Base-by-base conservation (phyloP, 345 rosid genomes). In the Nephelium lappaceum region DNA sequence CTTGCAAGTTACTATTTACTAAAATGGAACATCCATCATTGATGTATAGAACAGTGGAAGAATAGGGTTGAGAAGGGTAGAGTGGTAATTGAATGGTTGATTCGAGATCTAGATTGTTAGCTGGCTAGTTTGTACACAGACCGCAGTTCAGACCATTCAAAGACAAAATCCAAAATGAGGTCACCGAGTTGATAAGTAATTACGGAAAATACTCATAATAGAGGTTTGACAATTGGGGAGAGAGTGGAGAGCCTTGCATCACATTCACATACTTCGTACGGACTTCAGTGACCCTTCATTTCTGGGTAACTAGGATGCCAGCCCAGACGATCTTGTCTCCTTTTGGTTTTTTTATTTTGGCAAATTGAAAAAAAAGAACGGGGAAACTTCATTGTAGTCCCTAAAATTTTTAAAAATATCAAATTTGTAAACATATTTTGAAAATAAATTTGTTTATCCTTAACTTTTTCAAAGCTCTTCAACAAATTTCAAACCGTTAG, bases 161-260 rank as follows among this genome's bases (percentile, higher is more conserved):
- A 31, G 68, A 55, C 79, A 74, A 78, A 65, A 75, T 75, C 81
- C 60, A 65, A 53, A 53, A 31, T 66, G 77, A 82, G 70, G 77
- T 45, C 77, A 81, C 31, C 41, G 11, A 14, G 47, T 73, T 77
- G 39, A 41, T 49, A 31, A 5, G 4, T 65, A 65, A 55, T 71
- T 81, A 65, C 76, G 4, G 79, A 66, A 66, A 71, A 76, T 77
- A 58, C 68, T 80, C 25, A 21, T 57, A 16, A 45, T 31, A 12
- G 8, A 5, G 41, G 8, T 69, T 73, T 69, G 69, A 82, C 76
- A 31, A 73, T 10, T 5, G 47, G 18, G 47, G 63, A 16, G 31
- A 27, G 31, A 0, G 2, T 27, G 2, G 31, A 2, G 3, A 1
- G 25, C 8, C 38, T 70, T 49, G 66, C 75, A 58, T 80, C 77